Conservation (phyloP, 106 monocot genomes). For the Phalaenopsis equestris region DNA sequence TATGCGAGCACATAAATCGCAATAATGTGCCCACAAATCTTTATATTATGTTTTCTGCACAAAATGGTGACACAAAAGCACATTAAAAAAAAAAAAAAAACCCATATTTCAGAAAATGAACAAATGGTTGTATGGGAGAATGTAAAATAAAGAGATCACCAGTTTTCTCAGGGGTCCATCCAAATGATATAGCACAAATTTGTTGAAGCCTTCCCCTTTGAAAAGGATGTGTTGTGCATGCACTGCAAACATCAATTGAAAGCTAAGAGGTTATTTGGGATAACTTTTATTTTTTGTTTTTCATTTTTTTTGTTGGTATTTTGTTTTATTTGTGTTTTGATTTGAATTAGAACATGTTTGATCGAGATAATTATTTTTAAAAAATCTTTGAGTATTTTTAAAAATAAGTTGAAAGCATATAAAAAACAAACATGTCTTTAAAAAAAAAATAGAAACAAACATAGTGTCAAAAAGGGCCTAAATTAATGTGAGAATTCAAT, state of each 20-base stretch:
- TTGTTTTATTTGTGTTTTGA: too few relatives aligned
- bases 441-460: too few relatives aligned
- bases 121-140: neutral
- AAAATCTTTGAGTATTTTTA: too few relatives aligned
- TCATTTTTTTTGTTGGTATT: too few relatives aligned
- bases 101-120: neutral
- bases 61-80: neutral
- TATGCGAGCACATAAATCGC: neutral
- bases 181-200: conserved; percentile 56
- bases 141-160: conserved; percentile 17
- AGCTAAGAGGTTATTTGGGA: neutral
- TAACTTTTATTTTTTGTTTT: too few relatives aligned
- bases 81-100: neutral
- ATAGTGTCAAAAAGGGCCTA: neutral
- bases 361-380: too few relatives aligned
- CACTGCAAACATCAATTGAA: conserved; percentile 29
- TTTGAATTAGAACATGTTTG: too few relatives aligned
- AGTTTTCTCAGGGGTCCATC: conserved; percentile 71
- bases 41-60: neutral
- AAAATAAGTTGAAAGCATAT: too few relatives aligned
- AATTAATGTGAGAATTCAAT: neutral
- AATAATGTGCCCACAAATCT: neutral
- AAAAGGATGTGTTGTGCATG: conserved; percentile 39
- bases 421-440: too few relatives aligned
- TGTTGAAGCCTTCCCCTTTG: conserved; percentile 47